These are phyloP conservation scores for Modicella reniformis DNA, from an alignment of 371 early-diverging fungal genomes.

Conservation along the genomic window DNA sequence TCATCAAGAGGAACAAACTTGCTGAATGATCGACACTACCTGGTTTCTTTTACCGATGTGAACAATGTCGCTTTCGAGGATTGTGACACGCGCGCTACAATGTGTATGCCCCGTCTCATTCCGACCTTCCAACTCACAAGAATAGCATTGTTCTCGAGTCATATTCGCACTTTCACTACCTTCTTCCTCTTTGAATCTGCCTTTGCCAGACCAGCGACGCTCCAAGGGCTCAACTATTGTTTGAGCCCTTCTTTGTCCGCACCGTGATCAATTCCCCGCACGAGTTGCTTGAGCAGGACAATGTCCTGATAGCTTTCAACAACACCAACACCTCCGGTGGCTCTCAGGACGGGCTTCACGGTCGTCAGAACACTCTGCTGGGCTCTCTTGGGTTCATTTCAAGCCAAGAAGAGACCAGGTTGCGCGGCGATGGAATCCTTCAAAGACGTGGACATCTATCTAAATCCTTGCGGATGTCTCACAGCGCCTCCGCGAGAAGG, in stretches of 20 bases:
- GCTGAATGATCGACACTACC: no score
- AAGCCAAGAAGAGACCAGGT: conserved; percentile 41
- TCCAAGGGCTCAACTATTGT: conserved; percentile 46
- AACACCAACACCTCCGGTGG: conserved; percentile 43
- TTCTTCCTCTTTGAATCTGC: conserved; percentile 47
- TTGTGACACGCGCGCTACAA: no score
- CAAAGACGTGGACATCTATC: background rate
- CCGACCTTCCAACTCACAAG: no score
- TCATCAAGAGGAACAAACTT: no score
- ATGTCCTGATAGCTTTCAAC: conserved; percentile 36
- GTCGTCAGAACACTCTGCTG: conserved; percentile 24
- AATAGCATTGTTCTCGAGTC: no score
- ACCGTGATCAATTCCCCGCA: conserved; percentile 50
- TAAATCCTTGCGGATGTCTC: background rate
- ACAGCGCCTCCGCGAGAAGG: conserved; percentile 1
- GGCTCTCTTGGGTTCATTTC: conserved; percentile 28
- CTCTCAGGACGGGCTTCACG: background rate
- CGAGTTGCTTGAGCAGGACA: conserved; percentile 34
- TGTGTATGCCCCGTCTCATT: no score
- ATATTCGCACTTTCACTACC: no score
- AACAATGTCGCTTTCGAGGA: no score
- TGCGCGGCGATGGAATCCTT: conserved; percentile 12
- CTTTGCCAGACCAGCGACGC: conserved; percentile 54
- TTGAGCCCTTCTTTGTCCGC: conserved; percentile 47
- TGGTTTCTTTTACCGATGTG: no score